Base-by-base conservation (phyloP, 73 alveolate genomes). In the Stentor roeselii region DNA sequence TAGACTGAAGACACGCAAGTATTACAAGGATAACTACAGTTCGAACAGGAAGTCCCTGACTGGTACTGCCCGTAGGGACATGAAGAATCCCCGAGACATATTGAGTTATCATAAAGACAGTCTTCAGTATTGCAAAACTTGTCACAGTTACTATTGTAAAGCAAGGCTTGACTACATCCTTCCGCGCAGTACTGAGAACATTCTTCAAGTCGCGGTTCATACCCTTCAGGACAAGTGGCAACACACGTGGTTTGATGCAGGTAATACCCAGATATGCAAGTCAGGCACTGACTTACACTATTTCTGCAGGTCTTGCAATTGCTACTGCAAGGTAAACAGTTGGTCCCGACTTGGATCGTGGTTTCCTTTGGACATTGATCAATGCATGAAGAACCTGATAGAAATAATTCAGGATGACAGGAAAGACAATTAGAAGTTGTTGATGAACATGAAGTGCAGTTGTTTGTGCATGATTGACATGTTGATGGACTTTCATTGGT, bases 141-240 rank as follows among this genome's bases (percentile, higher is more conserved):
- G 2, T 67, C 80, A 67, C 80, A 67, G 21, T n/a, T 40, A 67
- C 34, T 67, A 67, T 67, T 67, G 21, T n/a, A 27, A 15, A 67
- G 34, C 34, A 67, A 67, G 34, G 42, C 42, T 2, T 1, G 34
- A 67, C 41, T 67, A 32, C 80, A 67, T 0, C 42, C 80, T 50
- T 50, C 67, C 6, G 67, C 67, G 21, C 67, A 50, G 21, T 50
- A 50, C 21, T 6, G 30, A 11, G 6, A 6, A 50, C 67, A 50
- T 11, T 11, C 67, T 21, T 21, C 67, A 50, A 11, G 30, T 50
- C 21, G 6, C 6, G 67, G 21, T 50, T 50, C 67, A 67, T 67
- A 67, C 21, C 37, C 27, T 27, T 67, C 80, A 30, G 80, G 80
- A 34, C 80, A 67, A 27, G 14, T 34, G 14, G 41, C 37, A 1